These are phyloP conservation scores for Echinochloa phyllopogon DNA, from an alignment of 176 grass and related monocot species.

Conservation along the genomic window DNA sequence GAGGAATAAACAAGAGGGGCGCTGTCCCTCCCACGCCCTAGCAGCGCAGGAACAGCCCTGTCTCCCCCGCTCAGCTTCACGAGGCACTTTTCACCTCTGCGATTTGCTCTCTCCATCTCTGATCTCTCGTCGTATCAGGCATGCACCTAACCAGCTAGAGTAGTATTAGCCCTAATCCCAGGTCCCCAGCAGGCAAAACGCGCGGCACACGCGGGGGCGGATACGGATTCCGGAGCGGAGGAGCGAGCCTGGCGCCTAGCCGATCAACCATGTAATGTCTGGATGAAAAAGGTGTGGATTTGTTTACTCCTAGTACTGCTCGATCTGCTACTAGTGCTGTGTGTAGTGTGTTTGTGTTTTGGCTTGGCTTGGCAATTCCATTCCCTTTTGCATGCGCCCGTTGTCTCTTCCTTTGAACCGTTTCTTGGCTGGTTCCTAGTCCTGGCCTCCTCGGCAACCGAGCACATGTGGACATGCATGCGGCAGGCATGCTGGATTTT, in stretches of 20 bases:
- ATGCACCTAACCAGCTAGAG: no score
- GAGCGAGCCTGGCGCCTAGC: no score
- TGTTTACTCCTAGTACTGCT: neutral
- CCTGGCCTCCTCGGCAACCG: neutral
- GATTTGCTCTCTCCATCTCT: neutral
- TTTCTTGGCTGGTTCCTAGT: constrained; percentile 51
- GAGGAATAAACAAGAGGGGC: constrained; percentile 52
- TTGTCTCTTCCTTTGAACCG: constrained; percentile 55
- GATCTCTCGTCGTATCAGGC: no score
- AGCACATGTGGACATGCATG: constrained; percentile 33
- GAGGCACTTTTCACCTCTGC: constrained; percentile 47
- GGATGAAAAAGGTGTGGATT: constrained; percentile 22
- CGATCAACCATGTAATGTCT: constrained; percentile 45
- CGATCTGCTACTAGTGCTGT: no score
- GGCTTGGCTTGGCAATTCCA: neutral
- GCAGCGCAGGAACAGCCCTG: constrained; percentile 50
- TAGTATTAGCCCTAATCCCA: no score
- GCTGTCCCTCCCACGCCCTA: constrained; percentile 42
- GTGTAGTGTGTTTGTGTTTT: neutral
- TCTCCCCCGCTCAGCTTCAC: constrained; percentile 39
- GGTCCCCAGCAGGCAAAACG: no score
- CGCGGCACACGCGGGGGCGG: neutral
- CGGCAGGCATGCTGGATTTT: constrained; percentile 14
- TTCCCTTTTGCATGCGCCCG: constrained; percentile 14
- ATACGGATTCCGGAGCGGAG: neutral